Evolutionary conservation across 1,139 yeast genomes (phyloP).

Genomic region (Diutina pseudorugosa): DNA sequence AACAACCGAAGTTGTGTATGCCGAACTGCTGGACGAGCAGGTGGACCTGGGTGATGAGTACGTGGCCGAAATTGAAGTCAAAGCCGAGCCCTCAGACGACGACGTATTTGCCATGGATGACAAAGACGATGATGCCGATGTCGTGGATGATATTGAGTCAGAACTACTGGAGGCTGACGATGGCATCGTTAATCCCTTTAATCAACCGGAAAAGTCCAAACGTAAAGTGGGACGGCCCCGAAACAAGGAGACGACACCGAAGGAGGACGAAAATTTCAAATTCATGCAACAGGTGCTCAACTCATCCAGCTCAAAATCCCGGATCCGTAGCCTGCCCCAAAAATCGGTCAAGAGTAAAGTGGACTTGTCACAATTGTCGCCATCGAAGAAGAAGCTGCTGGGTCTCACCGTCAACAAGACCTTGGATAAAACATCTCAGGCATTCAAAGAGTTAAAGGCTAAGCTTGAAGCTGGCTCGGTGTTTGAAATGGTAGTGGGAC

Average conservation of each 20-base stretch:
- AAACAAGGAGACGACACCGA: constrained; percentile 4
- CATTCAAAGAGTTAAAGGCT: constrained; percentile 44
- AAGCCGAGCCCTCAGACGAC: constrained; percentile 14
- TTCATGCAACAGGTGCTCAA: constrained; percentile 17
- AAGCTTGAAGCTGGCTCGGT: constrained; percentile 55
- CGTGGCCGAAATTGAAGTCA: constrained; percentile 7
- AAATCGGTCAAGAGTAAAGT: constrained; percentile 16
- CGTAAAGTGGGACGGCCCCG: constrained; percentile 4
- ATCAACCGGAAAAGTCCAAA: constrained; percentile 6
- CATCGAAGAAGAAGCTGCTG: constrained; percentile 12
- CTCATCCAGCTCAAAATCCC: constrained; percentile 17
- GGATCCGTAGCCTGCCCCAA: background rate
- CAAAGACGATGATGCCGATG: constrained; percentile 4
- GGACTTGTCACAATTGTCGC: constrained; percentile 15
- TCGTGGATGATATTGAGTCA: constrained; percentile 1
- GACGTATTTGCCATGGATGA: constrained; percentile 6
- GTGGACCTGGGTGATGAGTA: constrained; percentile 9
- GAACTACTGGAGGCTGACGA: background rate
- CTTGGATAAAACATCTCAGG: constrained; percentile 21
- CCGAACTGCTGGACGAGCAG: constrained; percentile 5
- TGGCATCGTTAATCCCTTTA: constrained; percentile 4
- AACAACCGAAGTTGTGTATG: background rate
- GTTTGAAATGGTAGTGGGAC: constrained; percentile 63
- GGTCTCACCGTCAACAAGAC: constrained; percentile 2
- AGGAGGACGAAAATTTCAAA: constrained; percentile 4